A percentile compares a stretch with the other conserved stretches of the same genome.
Conservation (phyloP, 108 stramenopile species). For the Nannochloropsis gaditana region DNA sequence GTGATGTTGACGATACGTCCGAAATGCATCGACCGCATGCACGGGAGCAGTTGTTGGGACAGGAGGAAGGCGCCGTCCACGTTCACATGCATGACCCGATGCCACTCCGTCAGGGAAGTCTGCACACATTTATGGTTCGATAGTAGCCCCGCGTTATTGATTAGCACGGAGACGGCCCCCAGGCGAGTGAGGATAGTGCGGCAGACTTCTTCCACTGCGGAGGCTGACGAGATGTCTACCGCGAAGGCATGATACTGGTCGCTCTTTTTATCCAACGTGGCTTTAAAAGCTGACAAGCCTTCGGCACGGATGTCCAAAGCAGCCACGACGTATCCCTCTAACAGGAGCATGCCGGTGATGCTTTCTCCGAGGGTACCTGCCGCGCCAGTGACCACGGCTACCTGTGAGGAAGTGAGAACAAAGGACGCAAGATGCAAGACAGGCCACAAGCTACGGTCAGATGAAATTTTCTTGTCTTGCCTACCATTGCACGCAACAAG, state of each 20-base stretch:
- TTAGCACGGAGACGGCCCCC: background rate
- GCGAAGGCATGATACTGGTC: background rate
- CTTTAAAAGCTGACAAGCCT: background rate
- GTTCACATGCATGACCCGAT: background rate
- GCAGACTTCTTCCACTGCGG: background rate
- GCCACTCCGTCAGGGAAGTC: background rate
- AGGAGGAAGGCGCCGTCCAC: background rate
- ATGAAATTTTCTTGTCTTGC: no score
- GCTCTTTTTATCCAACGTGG: background rate
- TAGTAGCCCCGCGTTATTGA: background rate
- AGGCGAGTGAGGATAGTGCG: slow-evolving; percentile 15
- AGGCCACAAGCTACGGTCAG: no score
- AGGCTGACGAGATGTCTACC: background rate
- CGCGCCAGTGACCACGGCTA: background rate
- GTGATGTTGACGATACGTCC: background rate
- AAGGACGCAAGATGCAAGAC: no score
- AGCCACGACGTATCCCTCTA: background rate
- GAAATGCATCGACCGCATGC: slow-evolving; percentile 9
- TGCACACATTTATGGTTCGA: background rate
- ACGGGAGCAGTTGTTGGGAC: slow-evolving; percentile 1
- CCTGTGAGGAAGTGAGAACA: background rate
- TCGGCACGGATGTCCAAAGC: background rate
- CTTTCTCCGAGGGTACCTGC: background rate
- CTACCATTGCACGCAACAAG: no score
- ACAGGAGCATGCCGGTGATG: background rate